Conservation (phyloP, 2,329 filamentous ascomycete species). For the Fusarium nematophilum region DNA sequence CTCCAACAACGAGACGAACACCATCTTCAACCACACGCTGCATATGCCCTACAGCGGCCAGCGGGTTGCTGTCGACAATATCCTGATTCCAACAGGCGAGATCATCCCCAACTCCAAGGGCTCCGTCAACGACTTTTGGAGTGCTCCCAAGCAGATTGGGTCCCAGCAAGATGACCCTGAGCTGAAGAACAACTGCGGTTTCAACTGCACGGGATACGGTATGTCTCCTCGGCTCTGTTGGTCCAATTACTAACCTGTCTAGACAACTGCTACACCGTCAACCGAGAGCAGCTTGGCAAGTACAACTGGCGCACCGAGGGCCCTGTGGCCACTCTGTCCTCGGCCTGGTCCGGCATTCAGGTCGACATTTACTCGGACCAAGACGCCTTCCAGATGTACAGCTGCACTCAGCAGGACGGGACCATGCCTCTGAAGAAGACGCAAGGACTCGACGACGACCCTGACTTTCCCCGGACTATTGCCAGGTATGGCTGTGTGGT, state of each 20-base stretch:
- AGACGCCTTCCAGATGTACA: constrained; percentile 89
- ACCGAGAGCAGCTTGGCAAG: constrained; percentile 66
- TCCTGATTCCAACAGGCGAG: constrained; percentile 80
- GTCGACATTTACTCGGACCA: constrained; percentile 87
- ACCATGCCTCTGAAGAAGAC: constrained; percentile 74
- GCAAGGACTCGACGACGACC: constrained; percentile 70
- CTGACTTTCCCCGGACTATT: constrained; percentile 70
- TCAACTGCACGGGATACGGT: constrained; percentile 87
- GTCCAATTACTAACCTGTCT: neutral
- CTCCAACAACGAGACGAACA: constrained; percentile 75
- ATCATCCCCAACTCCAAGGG: constrained; percentile 75
- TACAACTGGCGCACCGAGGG: constrained; percentile 72
- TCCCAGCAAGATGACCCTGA: constrained; percentile 72
- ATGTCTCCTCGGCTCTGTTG: constrained; percentile 42
- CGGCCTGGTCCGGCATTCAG: constrained; percentile 83
- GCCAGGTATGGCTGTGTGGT: constrained; percentile 87
- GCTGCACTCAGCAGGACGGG: constrained; percentile 82
- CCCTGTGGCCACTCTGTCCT: constrained; percentile 75
- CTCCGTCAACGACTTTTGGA: constrained; percentile 86
- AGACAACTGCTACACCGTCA: constrained; percentile 78
- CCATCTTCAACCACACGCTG: constrained; percentile 77
- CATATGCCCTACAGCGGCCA: constrained; percentile 78
- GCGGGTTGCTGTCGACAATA: constrained; percentile 75
- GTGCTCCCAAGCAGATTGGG: constrained; percentile 81
- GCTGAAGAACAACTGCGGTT: constrained; percentile 80